A percentile compares a stretch with the other conserved stretches of the same genome.
These are phyloP conservation scores for Isabelozyma gotoi DNA, from an alignment of 805 yeast genomes.

Conservation along the genomic window DNA sequence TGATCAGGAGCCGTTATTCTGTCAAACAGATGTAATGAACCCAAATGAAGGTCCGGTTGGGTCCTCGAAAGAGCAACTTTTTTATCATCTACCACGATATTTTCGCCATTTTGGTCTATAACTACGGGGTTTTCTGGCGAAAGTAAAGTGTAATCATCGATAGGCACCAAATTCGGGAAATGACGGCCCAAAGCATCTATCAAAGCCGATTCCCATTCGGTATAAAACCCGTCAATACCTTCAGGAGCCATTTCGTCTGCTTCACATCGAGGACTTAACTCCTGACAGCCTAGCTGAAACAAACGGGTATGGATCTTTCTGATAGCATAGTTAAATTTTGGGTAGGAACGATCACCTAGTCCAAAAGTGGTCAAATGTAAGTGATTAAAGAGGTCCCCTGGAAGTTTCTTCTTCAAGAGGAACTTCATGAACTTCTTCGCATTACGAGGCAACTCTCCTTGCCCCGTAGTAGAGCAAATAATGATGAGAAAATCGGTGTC, in stretches of 20 bases:
- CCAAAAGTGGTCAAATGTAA: constrained; percentile 76
- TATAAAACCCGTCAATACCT: constrained; percentile 75
- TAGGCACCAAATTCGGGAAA: constrained; percentile 20
- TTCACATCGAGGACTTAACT: constrained; percentile 73
- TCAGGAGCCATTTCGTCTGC: constrained; percentile 84
- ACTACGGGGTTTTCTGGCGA: constrained; percentile 25
- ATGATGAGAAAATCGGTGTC: constrained; percentile 48
- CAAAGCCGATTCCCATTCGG: constrained; percentile 66
- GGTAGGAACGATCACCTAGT: constrained; percentile 90
- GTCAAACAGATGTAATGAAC: constrained; percentile 48
- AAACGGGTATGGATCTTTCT: constrained; percentile 78
- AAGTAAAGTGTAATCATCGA: constrained; percentile 23
- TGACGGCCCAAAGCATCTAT: constrained; percentile 23
- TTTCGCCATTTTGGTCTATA: constrained; percentile 5
- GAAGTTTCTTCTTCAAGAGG: constrained; percentile 66
- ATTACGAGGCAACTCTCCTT: constrained; percentile 87
- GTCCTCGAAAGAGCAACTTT: neutral
- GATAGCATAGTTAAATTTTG: constrained; percentile 85
- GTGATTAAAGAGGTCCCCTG: constrained; percentile 55
- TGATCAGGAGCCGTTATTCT: constrained; percentile 72
- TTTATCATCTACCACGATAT: constrained; percentile 1
- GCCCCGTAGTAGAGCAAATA: constrained; percentile 90
- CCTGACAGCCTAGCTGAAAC: constrained; percentile 77
- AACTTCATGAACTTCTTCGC: constrained; percentile 73
- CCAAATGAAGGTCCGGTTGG: constrained; percentile 20